These are phyloP conservation scores for Lasiosphaeriaceae sp. DNA, from an alignment of 495 filamentous ascomycete genomes.

Conservation along the genomic window DNA sequence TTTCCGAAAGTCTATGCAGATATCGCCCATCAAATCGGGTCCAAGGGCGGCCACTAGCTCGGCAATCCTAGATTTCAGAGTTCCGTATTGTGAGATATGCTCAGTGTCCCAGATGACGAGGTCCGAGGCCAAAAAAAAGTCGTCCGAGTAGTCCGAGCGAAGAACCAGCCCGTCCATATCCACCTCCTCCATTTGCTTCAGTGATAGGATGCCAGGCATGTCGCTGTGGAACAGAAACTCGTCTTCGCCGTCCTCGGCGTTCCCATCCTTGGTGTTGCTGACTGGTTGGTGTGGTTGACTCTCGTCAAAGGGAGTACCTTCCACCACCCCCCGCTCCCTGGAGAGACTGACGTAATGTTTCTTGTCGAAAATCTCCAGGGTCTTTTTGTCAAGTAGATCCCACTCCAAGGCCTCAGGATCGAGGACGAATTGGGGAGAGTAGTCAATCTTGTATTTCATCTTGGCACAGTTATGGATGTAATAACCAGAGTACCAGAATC, in stretches of 20 bases:
- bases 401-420: constrained; percentile 74
- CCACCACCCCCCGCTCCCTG: constrained; percentile 33
- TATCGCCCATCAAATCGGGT: constrained; percentile 56
- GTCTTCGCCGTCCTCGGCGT: constrained; percentile 12
- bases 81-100: constrained; percentile 44
- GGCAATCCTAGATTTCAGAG: constrained; percentile 63
- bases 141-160: constrained; percentile 23
- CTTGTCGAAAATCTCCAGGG: constrained; percentile 59
- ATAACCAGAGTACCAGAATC: constrained; percentile 52
- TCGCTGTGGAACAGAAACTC: constrained; percentile 60
- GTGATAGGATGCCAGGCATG: constrained; percentile 75
- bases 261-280: neutral
- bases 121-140: constrained; percentile 42
- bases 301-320: constrained; percentile 30
- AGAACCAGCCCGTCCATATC: constrained; percentile 56
- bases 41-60: constrained; percentile 78
- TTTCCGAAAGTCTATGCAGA: constrained; percentile 39
- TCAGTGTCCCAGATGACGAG: constrained; percentile 65
- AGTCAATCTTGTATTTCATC: constrained; percentile 80
- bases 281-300: neutral
- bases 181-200: constrained; percentile 56
- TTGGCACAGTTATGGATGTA: constrained; percentile 51
- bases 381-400: constrained; percentile 66
- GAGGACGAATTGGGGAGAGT: constrained; percentile 76
- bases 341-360: constrained; percentile 68